Evolutionary conservation across 176 grass and related monocot genomes (phyloP).

Genomic region (Ananas comosus): DNA sequence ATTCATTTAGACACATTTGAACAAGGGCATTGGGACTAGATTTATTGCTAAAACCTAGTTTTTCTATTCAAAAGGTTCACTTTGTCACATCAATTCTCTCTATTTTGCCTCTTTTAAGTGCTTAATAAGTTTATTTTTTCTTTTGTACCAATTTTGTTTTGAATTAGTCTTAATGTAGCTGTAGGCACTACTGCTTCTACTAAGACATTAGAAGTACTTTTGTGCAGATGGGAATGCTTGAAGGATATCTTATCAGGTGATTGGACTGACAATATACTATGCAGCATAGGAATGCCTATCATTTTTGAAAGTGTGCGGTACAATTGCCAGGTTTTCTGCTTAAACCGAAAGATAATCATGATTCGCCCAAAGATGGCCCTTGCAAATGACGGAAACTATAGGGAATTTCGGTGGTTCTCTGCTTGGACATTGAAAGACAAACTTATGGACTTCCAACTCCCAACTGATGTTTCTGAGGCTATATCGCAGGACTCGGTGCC

Average conservation of each 20-base stretch:
- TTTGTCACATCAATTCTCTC: no score
- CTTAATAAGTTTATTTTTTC: not conserved
- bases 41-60: no score
- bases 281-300: constrained; percentile 95
- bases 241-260: constrained; percentile 70
- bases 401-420: constrained; percentile 97
- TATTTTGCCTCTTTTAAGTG: no score
- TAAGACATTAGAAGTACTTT: constrained; percentile 7
- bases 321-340: constrained; percentile 92
- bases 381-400: constrained; percentile 94
- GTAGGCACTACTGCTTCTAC: not conserved
- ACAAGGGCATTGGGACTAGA: no score
- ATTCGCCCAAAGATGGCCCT: constrained; percentile 89
- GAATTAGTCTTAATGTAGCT: not conserved
- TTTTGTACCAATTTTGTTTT: not conserved
- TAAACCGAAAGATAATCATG: constrained; percentile 82
- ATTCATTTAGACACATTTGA: no score
- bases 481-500: constrained; percentile 52
- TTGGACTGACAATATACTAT: constrained; percentile 67
- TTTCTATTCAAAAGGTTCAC: no score
- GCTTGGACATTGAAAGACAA: constrained; percentile 72
- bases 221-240: constrained; percentile 85
- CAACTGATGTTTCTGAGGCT: constrained; percentile 56
- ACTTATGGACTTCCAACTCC: constrained; percentile 68
- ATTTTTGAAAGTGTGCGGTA: constrained; percentile 80